Evolutionary conservation across 306 rosid genomes (phyloP), one percentile per base, ranked within the genome.

Genomic region (Alnus glutinosa): DNA sequence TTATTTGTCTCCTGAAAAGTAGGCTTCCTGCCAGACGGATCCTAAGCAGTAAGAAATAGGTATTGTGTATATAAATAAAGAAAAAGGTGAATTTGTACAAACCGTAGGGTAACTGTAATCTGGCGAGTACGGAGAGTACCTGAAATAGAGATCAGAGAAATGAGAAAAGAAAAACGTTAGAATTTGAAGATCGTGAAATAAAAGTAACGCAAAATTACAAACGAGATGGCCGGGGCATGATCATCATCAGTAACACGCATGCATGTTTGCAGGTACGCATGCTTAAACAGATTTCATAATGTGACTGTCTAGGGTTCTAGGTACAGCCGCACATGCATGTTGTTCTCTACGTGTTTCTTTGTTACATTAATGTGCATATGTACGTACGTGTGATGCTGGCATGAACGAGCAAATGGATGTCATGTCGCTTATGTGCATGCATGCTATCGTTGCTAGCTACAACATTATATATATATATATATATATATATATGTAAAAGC

Each of bases 61-160:
- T 4, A 42, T 7, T 2, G 4, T 54, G 47, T 58, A 5, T 3
- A 48, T 37, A 52, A n/a, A 73, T 52, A 68, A 68, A 62, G 61
- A 28, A 76, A 73, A 75, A 73, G 62, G 81, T 72, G 75, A 80
- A 54, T 4, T 5, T 37, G 83, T 80, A 90, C 93, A 83, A 81
- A 94, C 98, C 98, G 95, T 86, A 47, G 97, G 97, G 78, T 95
- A 95, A 74, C 90, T 84, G 83, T 92, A 95, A 80, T 95, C 98
- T 16, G 95, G 93, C 75, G 98, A 95, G 88, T 95, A 95, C 34
- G 97, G 80, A 84, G 98, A 92, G 86, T 95, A 95, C 96, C 98
- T 95, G 90, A 89, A 88, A 81, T 34, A 78, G 50, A 36, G 59
- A 71, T 37, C 32, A 83, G 58, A 44, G 19, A 70, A 55, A 34